Conservation (phyloP, 2,329 filamentous ascomycete species). For the Talaromyces sp. region DNA sequence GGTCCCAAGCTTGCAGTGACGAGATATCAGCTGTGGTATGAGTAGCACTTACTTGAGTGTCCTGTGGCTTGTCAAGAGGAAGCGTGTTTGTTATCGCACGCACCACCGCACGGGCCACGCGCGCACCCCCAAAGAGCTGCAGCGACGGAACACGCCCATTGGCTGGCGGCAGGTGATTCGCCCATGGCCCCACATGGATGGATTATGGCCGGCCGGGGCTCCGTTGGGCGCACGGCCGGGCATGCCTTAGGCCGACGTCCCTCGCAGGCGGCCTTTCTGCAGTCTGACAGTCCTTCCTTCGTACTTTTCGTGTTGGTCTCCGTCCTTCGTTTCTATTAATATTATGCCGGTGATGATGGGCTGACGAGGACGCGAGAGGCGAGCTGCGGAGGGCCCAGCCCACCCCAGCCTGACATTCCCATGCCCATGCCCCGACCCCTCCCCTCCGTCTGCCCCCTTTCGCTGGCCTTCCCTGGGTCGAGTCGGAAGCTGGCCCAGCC, state of each 20-base stretch:
- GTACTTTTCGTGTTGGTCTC: not conserved
- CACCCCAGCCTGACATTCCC: not conserved
- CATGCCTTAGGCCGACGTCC: not conserved
- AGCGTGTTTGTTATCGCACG: not conserved
- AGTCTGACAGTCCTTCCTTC: too few species aligned
- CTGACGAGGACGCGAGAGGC: not conserved
- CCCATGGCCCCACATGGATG: not conserved
- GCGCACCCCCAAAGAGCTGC: not conserved
- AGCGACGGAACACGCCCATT: not conserved
- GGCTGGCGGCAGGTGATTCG: not conserved
- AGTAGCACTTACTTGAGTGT: too few species aligned
- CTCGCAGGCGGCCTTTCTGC: too few species aligned
- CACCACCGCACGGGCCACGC: not conserved
- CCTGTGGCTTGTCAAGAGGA: not conserved
- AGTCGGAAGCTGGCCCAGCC: not conserved
- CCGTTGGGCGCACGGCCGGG: not conserved
- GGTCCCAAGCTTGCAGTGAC: too few species aligned
- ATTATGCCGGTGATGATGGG: not conserved
- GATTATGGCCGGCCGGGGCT: not conserved
- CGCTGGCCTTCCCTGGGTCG: not conserved
- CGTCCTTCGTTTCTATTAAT: not conserved
- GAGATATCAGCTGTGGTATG: too few species aligned
- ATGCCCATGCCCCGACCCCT: not conserved
- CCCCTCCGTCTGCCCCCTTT: conserved; percentile 1
- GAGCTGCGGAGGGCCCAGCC: not conserved